Conservation (phyloP, 495 filamentous ascomycete species). For the Xylaria sp. region DNA sequence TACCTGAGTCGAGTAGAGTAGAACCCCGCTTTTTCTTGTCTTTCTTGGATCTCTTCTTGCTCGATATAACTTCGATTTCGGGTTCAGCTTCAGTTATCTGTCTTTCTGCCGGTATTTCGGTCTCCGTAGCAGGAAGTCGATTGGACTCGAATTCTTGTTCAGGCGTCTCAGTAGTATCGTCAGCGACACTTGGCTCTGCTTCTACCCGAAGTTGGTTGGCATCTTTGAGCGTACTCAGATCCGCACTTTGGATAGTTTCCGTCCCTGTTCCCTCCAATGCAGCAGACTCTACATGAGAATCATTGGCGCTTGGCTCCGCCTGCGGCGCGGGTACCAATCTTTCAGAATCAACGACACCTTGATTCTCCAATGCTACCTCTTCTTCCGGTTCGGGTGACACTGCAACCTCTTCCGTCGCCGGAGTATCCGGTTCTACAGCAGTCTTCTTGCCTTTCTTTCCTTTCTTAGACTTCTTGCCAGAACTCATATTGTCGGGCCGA, state of each 20-base stretch:
- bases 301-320: slow-evolving; percentile 12
- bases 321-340: neutral
- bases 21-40: slow-evolving; percentile 31
- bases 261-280: neutral
- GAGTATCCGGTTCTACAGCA: slow-evolving; percentile 15
- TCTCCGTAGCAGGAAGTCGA: slow-evolving; percentile 6
- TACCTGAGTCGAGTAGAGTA: slow-evolving; percentile 22
- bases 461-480: slow-evolving; percentile 31
- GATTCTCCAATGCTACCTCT: neutral
- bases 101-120: slow-evolving; percentile 19
- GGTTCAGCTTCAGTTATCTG: slow-evolving; percentile 25
- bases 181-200: neutral
- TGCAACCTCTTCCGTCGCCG: slow-evolving; percentile 17
- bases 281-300: slow-evolving; percentile 1
- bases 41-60: slow-evolving; percentile 23
- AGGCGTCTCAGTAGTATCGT: neutral
- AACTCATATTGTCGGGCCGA: slow-evolving; percentile 18
- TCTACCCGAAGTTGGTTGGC: neutral
- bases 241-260: slow-evolving; percentile 13
- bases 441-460: slow-evolving; percentile 29
- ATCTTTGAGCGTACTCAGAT: neutral
- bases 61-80: slow-evolving; percentile 8
- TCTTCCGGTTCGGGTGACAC: neutral
- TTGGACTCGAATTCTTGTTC: slow-evolving; percentile 3
- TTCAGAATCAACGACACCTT: slow-evolving; percentile 4